Evolutionary conservation across 1,139 yeast genomes (phyloP).

Genomic region (Yamadazyma trypodendri): DNA sequence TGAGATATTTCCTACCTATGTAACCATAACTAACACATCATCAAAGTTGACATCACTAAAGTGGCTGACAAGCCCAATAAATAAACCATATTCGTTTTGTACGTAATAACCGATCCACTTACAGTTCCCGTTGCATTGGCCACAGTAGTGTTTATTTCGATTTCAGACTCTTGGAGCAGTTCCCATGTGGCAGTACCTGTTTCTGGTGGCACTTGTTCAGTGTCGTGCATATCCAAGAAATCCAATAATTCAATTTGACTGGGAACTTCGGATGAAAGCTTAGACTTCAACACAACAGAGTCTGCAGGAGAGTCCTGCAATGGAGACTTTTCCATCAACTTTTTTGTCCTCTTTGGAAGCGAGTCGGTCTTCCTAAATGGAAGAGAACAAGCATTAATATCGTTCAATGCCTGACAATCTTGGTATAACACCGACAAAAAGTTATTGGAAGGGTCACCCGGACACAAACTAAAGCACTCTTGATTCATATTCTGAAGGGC

Average conservation of each 20-base stretch:
- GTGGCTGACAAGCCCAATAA: not conserved
- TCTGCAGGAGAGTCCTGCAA: not conserved
- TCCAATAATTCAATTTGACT: constrained; percentile 4
- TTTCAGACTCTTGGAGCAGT: no score
- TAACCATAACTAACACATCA: not conserved
- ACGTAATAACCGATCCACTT: not conserved
- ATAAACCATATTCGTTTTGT: not conserved
- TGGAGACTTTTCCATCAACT: not conserved
- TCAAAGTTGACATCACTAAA: not conserved
- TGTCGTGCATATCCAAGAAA: not conserved
- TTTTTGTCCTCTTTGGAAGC: constrained; percentile 2
- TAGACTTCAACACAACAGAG: constrained; percentile 10
- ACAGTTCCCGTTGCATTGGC: constrained; percentile 2
- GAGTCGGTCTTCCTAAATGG: constrained; percentile 44
- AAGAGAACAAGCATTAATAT: constrained; percentile 49
- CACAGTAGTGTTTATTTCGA: not conserved
- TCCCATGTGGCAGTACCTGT: no score
- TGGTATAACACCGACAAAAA: constrained; percentile 43
- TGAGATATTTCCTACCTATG: no score
- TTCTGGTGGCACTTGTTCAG: not conserved
- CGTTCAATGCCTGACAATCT: constrained; percentile 47
- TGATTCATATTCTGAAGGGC: constrained; percentile 48
- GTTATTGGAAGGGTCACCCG: constrained; percentile 47
- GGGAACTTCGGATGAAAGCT: constrained; percentile 11
- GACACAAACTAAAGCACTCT: constrained; percentile 48